phyloP scores from a whole-genome alignment of 2,329 filamentous ascomycete species.

The Echinosphaeria canescens region DNA sequence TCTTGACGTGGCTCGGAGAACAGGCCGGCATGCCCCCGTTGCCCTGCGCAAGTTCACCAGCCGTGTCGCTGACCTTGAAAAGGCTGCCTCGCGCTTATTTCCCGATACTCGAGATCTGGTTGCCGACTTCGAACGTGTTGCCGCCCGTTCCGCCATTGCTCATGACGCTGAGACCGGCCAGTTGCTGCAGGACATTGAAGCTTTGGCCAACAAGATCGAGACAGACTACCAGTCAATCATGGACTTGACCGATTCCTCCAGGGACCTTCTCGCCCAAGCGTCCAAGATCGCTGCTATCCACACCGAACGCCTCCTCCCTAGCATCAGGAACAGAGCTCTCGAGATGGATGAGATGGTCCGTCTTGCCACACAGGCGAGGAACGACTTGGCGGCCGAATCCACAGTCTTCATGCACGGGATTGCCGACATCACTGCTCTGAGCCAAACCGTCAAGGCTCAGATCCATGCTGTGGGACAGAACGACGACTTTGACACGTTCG shows the following conservation, averaged over 20 bases:
- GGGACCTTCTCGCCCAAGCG: constrained; percentile 34
- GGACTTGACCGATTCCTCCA: constrained; percentile 40
- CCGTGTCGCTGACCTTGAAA: constrained; percentile 38
- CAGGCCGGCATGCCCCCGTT: constrained; percentile 39
- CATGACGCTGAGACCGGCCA: constrained; percentile 42
- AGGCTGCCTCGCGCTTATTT: constrained; percentile 34
- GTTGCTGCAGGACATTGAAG: constrained; percentile 67
- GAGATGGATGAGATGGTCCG: constrained; percentile 41
- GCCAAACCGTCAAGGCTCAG: constrained; percentile 49
- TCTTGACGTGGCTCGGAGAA: constrained; percentile 46
- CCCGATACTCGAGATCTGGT: constrained; percentile 37
- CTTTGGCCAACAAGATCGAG: constrained; percentile 67
- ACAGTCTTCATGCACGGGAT: constrained; percentile 64
- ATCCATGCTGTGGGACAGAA: constrained; percentile 51
- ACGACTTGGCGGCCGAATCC: constrained; percentile 40
- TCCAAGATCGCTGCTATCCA: constrained; percentile 42
- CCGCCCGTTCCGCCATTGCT: constrained; percentile 27
- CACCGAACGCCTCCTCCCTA: constrained; percentile 38
- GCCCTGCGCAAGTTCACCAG: constrained; percentile 35
- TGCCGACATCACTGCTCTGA: constrained; percentile 54
- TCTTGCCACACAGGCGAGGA: constrained; percentile 42
- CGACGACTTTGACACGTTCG: constrained; percentile 61
- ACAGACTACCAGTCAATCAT: constrained; percentile 67
- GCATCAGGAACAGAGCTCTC: constrained; percentile 26
- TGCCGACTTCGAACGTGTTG: constrained; percentile 37